These are phyloP conservation scores for Pseudonitzschia multiseries DNA, from an alignment of 108 stramenopile species.

Conservation along the genomic window DNA sequence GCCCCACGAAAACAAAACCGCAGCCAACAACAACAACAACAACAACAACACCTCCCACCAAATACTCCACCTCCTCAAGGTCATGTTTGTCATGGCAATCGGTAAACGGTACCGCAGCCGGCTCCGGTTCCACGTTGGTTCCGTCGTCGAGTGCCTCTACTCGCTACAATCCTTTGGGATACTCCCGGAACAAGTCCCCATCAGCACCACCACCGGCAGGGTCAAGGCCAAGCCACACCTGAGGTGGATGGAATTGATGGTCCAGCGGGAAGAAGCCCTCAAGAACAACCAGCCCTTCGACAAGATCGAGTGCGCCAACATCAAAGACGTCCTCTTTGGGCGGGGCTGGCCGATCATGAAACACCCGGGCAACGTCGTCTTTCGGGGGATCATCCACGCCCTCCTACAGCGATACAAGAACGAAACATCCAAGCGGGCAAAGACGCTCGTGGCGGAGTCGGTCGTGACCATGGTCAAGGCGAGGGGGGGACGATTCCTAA, in stretches of 20 bases:
- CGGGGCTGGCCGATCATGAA: slow-evolving; percentile 29
- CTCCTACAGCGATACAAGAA: neutral
- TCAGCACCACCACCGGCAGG: neutral
- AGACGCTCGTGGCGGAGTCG: slow-evolving; percentile 12
- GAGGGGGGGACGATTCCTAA: slow-evolving; percentile 19
- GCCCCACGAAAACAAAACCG: neutral
- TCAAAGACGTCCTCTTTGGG: slow-evolving; percentile 32
- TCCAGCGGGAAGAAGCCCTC: neutral
- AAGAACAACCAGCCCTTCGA: neutral
- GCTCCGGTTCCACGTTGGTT: neutral
- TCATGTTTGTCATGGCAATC: slow-evolving; percentile 1
- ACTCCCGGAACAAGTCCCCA: slow-evolving; percentile 20
- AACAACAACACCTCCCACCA: neutral
- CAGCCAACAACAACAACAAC: neutral
- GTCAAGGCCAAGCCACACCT: neutral
- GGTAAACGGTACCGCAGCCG: neutral
- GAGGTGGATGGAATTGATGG: slow-evolving; percentile 1
- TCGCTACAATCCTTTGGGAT: slow-evolving; percentile 25
- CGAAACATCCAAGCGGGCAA: neutral
- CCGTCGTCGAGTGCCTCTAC: slow-evolving; percentile 9
- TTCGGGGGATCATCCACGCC: slow-evolving; percentile 17
- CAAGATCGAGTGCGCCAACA: slow-evolving; percentile 9
- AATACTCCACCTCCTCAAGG: neutral
- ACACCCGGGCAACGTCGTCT: slow-evolving; percentile 35
- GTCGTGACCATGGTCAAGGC: slow-evolving; percentile 23